Base-by-base conservation (phyloP, 371 early-diverging fungal genomes). In the Actinomucor elegans region DNA sequence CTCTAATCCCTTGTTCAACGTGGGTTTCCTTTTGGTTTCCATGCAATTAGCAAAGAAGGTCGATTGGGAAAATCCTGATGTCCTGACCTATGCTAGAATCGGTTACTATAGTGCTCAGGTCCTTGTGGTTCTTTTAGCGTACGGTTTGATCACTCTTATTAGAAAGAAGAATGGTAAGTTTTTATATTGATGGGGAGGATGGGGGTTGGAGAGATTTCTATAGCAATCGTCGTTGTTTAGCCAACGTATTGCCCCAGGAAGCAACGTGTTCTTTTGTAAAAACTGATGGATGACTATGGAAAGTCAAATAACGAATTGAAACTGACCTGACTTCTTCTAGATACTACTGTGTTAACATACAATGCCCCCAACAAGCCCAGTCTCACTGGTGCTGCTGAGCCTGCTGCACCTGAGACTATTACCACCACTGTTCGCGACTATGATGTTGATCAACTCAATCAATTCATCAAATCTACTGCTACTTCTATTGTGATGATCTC, bases 381-480 rank as follows among this genome's bases (percentile, higher is more conserved):
- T 21, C 20, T 53, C 8, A 27, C 47, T 55, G 57, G 44, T 36
- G 33, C 6, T 28, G 43, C 60, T 32, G 46, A 18, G 21, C 52
- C 58, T 24, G 41, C 60, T 45, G 51, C 64, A 14, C 60, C 60
- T 55, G 67, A 69, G 48, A 48, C 60, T 44, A 66, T 91, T 18
- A 77, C 80, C 18, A 94, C 94, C 8, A 96, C 92, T 27, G 71
- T 84, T 64, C 64, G 71, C 49, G 91, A 89, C 26, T 91, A 95
- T 66, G 97, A 96, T 72, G 62, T 89, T 28, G 78, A 69, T n/a
- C 89, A 95, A 71, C 58, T 90, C 49, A 71, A 81, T 48, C 86
- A 89, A 64, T 75, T 82, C 47, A 72, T 89, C 48, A 87, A 87
- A 62, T 84, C 87, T 52, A 83, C 83, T 21, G 47, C 81, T 20